Conservation (phyloP, 192 early-diverging fungal genomes). For the Gorgonomyces haynaldii region DNA sequence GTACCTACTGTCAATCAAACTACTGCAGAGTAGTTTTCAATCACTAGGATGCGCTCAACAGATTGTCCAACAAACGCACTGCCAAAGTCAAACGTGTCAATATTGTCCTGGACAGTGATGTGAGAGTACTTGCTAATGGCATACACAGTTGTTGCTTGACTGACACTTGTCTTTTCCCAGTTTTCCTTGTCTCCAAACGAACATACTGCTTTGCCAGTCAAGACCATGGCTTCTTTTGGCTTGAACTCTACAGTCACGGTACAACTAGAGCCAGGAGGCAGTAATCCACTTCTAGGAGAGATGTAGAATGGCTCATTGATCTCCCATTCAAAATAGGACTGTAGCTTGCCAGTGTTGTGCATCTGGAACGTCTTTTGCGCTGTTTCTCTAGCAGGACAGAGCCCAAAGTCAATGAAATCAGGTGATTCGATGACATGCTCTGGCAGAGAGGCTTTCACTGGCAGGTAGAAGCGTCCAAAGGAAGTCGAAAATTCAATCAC, state of each 20-base stretch:
- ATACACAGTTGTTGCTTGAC: constrained; percentile 22
- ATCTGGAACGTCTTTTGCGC: constrained; percentile 27
- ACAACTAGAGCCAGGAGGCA: constrained; percentile 17
- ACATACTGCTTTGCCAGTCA: constrained; percentile 29
- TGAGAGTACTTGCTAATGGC: constrained; percentile 48
- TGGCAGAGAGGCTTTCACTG: constrained; percentile 38
- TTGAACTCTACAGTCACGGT: constrained; percentile 34
- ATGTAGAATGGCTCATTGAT: constrained; percentile 32
- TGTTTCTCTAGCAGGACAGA: constrained; percentile 39
- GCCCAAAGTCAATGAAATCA: constrained; percentile 28
- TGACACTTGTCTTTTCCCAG: constrained; percentile 27
- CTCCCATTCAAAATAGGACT: constrained; percentile 38
- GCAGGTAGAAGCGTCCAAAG: constrained; percentile 42
- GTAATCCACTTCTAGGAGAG: constrained; percentile 17
- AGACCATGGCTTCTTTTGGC: constrained; percentile 14
- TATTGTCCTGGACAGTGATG: constrained; percentile 23
- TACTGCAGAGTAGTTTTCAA: constrained; percentile 35
- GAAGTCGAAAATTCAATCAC: constrained; percentile 41
- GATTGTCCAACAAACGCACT: constrained; percentile 37
- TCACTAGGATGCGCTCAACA: constrained; percentile 24
- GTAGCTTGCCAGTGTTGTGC: constrained; percentile 36
- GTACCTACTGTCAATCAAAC: constrained; percentile 17
- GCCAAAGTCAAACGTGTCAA: constrained; percentile 35
- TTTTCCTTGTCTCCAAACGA: constrained; percentile 31
- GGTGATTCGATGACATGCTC: constrained; percentile 42